phyloP scores from a whole-genome alignment of 352 stramenopile genomes.

The Phytophthora syringae region DNA sequence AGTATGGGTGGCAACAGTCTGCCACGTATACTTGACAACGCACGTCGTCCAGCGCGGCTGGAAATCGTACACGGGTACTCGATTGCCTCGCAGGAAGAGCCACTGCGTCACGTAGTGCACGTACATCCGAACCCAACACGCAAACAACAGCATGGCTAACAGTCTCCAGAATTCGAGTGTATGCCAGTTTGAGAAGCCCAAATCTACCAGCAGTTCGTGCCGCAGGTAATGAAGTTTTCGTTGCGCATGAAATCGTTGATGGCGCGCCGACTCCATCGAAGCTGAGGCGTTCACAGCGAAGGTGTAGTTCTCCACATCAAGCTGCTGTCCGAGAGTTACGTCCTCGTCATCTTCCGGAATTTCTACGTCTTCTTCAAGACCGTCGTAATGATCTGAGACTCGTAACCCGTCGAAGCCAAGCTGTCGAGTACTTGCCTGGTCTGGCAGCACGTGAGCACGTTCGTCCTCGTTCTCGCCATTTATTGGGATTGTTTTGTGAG shows the following conservation, averaged over 20 bases:
- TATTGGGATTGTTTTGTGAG: conserved; percentile 8
- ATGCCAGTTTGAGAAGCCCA: conserved; percentile 52
- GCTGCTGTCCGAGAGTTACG: not conserved
- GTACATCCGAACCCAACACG: conserved; percentile 91
- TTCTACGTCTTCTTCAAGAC: conserved; percentile 13
- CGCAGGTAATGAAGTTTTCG: conserved; percentile 84
- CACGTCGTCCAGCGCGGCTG: conserved; percentile 65
- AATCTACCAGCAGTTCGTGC: conserved; percentile 83
- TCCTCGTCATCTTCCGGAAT: conserved; percentile 10
- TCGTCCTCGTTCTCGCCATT: conserved; percentile 8
- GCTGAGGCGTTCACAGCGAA: conserved; percentile 61
- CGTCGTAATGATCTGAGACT: conserved; percentile 10
- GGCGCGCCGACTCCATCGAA: conserved; percentile 54
- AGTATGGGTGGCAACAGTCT: conserved; percentile 56
- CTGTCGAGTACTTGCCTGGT: conserved; percentile 13
- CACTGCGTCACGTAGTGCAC: conserved; percentile 91
- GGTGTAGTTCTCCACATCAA: conserved; percentile 54
- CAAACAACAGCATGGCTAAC: conserved; percentile 57
- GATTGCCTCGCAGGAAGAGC: conserved; percentile 69
- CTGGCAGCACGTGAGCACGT: conserved; percentile 6
- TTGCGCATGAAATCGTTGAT: conserved; percentile 62
- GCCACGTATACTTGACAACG: conserved; percentile 87
- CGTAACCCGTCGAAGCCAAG: conserved; percentile 8
- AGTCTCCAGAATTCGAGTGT: conserved; percentile 87
- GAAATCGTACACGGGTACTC: conserved; percentile 86